These are phyloP conservation scores for Cichorium intybus DNA, from an alignment of 140 eudicot genomes.

Conservation along the genomic window DNA sequence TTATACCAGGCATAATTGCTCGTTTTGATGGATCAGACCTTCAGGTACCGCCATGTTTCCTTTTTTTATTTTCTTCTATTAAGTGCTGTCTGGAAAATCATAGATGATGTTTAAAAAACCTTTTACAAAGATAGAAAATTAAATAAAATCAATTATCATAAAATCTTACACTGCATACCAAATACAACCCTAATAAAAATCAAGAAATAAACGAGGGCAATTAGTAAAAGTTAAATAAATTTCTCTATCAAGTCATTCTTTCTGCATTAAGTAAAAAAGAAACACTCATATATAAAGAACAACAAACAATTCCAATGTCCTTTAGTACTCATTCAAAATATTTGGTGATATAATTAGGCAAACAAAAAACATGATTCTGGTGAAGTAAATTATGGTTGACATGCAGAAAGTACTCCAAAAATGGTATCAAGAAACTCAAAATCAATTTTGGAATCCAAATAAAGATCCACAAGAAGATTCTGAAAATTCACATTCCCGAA, in stretches of 20 bases:
- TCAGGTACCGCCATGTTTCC: constrained; percentile 41
- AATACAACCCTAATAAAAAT: too few relatives aligned
- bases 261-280: too few relatives aligned
- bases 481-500: constrained; percentile 39
- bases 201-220: too few relatives aligned
- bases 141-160: too few relatives aligned
- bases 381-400: constrained; percentile 27
- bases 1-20: constrained; percentile 79
- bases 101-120: neutral
- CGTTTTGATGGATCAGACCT: constrained; percentile 96
- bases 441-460: constrained; percentile 55
- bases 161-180: too few relatives aligned
- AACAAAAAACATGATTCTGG: constrained; percentile 6
- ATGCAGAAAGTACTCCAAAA: constrained; percentile 73
- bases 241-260: too few relatives aligned
- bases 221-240: too few relatives aligned
- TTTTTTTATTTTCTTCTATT: neutral
- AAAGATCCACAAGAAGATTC: constrained; percentile 46
- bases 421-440: constrained; percentile 65
- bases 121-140: too few relatives aligned
- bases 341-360: constrained; percentile 12
- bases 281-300: neutral
- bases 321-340: constrained; percentile 6
- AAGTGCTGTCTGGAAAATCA: neutral
- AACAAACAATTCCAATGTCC: neutral